phyloP scores from a whole-genome alignment of 2,329 filamentous ascomycete species.

The Sarocladium brachiariae region DNA sequence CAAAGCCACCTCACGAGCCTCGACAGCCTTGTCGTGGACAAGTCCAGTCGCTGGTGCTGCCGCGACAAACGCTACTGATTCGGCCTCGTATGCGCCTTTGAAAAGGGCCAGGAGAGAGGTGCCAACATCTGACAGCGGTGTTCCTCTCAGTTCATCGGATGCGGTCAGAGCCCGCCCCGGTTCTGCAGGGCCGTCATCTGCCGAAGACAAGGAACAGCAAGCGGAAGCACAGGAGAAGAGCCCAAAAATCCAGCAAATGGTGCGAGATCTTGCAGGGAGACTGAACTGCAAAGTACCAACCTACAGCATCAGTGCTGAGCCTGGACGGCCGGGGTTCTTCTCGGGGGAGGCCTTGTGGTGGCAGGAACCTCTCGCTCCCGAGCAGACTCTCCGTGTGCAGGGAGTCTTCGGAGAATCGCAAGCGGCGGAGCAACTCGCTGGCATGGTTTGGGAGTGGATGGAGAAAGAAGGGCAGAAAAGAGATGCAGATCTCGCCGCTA shows the following conservation, averaged over 20 bases:
- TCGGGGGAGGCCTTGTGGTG: constrained; percentile 29
- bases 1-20: constrained; percentile 11
- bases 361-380: constrained; percentile 23
- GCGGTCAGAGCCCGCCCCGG: too few species aligned
- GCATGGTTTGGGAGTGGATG: constrained; percentile 31
- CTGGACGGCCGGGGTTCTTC: constrained; percentile 22
- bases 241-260: constrained; percentile 10
- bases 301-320: constrained; percentile 24
- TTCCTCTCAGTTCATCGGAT: too few species aligned
- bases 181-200: too few species aligned
- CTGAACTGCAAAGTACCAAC: constrained; percentile 21
- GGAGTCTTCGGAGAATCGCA: constrained; percentile 26
- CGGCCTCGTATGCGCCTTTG: not conserved
- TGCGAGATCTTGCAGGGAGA: constrained; percentile 20
- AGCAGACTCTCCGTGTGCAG: constrained; percentile 25
- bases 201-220: too few species aligned
- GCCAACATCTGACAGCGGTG: not conserved
- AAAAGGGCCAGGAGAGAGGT: constrained; percentile 15
- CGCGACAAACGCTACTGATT: not conserved
- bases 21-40: not conserved
- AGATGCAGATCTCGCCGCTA: not conserved
- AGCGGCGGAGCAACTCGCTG: constrained; percentile 32
- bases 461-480: constrained; percentile 16
- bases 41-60: not conserved
- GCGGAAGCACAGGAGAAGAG: not conserved